Base-by-base conservation (phyloP, 495 filamentous ascomycete species). In the Patellaria atrata region DNA sequence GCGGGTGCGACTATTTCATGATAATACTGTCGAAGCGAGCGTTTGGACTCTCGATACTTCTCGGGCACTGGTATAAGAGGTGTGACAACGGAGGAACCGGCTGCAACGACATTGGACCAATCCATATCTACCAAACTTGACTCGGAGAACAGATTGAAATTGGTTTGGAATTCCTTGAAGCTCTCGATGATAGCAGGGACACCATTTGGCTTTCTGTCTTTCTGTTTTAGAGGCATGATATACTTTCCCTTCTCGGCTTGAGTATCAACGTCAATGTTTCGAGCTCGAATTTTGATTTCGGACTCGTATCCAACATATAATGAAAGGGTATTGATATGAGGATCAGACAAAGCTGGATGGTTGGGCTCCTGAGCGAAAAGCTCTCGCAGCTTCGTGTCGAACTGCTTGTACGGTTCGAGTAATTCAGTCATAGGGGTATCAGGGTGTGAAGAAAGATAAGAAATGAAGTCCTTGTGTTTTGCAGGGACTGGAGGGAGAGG, bases 111-210 rank as follows among this genome's bases (percentile, higher is more conserved):
- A 50, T 87, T 84, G 46, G 53, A 68, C 81, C 79, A 85, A 53
- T 86, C 68, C 31, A 84, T 47, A 18, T 82, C 78, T 18, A 53
- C 54, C 35, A 74, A 47, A 4, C 64, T 59, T 10, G 57, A 63
- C 53, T 91, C 82, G 14, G 75, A 80, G 48, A 91, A 91, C 40
- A 87, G 47, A 35, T 66, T 63, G 56, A 87, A 85, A 55, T 87
- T 83, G 27, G 67, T 60, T 46, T 70, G 68, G 48, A 87, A 91
- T 10, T 82, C 75, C 30, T 69, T 63, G 21, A 85, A 47, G 1
- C 60, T 61, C 18, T 56, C 37, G 1, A 83, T 79, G 16, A 80
- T 62, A 4, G 79, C 79, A 3, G 71, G 68, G 1, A 75, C 68
- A 18, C 68, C 73, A 50, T 63, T 58, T 1, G 55, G 28, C 17